Base-by-base conservation (phyloP, 139 green algal genomes). In the Chlorella sp. region DNA sequence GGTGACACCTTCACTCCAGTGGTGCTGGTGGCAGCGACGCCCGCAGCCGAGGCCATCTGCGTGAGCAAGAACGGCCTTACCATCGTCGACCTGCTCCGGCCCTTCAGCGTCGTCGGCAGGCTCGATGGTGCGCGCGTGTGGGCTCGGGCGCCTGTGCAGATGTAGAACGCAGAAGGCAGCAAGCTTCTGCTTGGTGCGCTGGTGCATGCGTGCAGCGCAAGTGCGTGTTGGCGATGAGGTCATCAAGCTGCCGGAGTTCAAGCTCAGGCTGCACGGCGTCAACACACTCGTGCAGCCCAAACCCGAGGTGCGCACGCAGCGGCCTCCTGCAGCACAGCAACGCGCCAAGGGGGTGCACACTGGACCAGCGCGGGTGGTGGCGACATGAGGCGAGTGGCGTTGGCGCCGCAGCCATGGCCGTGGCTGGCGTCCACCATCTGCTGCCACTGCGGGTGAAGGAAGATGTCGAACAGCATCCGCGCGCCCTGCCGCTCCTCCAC, bases 121-220 rank as follows among this genome's bases (percentile, higher is more conserved):
- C 77, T 97, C 29, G 94, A 92, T 49, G 89, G 91, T 89, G 74
- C n/a, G n/a, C n/a, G n/a, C n/a, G n/a, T n/a, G n/a, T n/a, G n/a
- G n/a, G n/a, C n/a, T n/a, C n/a, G n/a, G n/a, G n/a, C n/a, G n/a
- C n/a, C n/a, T n/a, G n/a, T n/a, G n/a, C n/a, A n/a, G n/a, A n/a
- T n/a, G n/a, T n/a, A n/a, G n/a, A n/a, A n/a, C n/a, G n/a, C n/a
- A n/a, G n/a, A n/a, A 72, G 84, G 33, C 61, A 31, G 29, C 62
- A 66, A 6, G 20, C 62, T 27, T 29, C 51, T 2, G 10, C 42
- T 31, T 31, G 2, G 22, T 5, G 2, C 33, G 24, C 29, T 34
- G 24, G n/a, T 61, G 2, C 36, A 61, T 5, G 49, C 31, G 2
- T 69, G 74, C 88, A 93, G 88, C 86, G 4, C 75, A 83, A 0